A percentile compares a stretch with the other conserved stretches of the same genome.
Evolutionary conservation across 2,329 filamentous ascomycete species (phyloP).

Genomic region (Nemania diffusa): DNA sequence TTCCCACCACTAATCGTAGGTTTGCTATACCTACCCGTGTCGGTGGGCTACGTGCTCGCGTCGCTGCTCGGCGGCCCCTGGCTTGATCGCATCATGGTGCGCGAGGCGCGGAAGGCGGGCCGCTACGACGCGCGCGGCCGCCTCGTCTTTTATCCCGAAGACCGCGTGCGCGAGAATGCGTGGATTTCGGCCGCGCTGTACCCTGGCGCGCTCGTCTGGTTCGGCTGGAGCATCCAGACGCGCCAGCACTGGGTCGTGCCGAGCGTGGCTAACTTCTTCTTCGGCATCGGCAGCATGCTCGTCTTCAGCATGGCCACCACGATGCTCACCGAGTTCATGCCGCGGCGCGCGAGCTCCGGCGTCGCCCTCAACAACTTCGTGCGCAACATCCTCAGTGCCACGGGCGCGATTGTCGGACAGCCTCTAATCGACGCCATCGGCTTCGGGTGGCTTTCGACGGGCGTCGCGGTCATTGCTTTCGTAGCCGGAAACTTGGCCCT

Average conservation of each 20-base stretch:
- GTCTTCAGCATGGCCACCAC: conserved; percentile 79
- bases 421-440: conserved; percentile 78
- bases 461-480: conserved; percentile 62
- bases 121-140: conserved; percentile 74
- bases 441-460: conserved; percentile 80
- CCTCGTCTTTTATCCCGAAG: conserved; percentile 77
- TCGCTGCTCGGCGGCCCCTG: conserved; percentile 78
- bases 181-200: conserved; percentile 79
- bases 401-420: conserved; percentile 74
- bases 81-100: conserved; percentile 84
- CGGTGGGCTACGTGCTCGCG: conserved; percentile 76
- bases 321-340: conserved; percentile 88
- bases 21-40: conserved; percentile 79
- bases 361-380: conserved; percentile 86
- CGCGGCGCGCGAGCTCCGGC: conserved; percentile 73
- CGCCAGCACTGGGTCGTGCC: conserved; percentile 73
- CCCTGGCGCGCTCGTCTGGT: conserved; percentile 76
- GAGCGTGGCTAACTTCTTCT: conserved; percentile 75
- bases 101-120: conserved; percentile 76
- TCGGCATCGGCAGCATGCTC: conserved; percentile 82
- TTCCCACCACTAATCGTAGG: conserved; percentile 77
- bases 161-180: conserved; percentile 84
- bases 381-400: conserved; percentile 79
- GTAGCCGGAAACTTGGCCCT: conserved; percentile 67
- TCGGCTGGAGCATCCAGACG: conserved; percentile 77